Conservation (phyloP, 2,329 filamentous ascomycete species). For the Fusarium sp. region DNA sequence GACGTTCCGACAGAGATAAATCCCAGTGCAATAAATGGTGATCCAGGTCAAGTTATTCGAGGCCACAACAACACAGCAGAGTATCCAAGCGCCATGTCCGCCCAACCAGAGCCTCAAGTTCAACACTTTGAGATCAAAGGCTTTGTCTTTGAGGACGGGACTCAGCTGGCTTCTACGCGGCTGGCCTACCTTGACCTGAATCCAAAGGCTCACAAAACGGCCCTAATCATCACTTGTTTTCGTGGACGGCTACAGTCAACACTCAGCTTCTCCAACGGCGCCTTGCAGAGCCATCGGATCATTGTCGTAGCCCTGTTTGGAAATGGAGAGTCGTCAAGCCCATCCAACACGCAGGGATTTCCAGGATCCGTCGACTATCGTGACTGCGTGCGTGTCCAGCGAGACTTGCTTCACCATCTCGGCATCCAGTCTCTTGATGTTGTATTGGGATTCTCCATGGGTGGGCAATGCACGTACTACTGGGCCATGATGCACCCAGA, state of each 20-base stretch:
- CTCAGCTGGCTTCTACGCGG: constrained; percentile 39
- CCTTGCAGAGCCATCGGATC: constrained; percentile 56
- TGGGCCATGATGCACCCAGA: constrained; percentile 59
- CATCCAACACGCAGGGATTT: constrained; percentile 57
- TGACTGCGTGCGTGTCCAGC: constrained; percentile 58
- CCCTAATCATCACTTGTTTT: constrained; percentile 67
- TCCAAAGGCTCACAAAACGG: constrained; percentile 21
- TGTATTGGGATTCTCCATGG: constrained; percentile 63
- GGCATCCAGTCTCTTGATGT: constrained; percentile 51
- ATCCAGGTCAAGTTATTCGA: not conserved
- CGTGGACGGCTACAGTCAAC: constrained; percentile 63
- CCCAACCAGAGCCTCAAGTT: not conserved
- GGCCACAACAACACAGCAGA: not conserved
- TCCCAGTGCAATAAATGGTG: not conserved
- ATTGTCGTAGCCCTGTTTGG: constrained; percentile 60
- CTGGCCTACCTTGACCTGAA: constrained; percentile 40
- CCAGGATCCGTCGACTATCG: constrained; percentile 53
- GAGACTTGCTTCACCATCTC: constrained; percentile 53
- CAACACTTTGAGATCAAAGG: not conserved
- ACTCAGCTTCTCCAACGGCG: constrained; percentile 57
- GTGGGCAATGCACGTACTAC: constrained; percentile 60
- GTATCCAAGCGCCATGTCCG: not conserved
- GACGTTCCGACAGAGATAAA: not conserved
- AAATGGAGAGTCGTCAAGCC: constrained; percentile 61
- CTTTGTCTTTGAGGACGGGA: constrained; percentile 46